These are phyloP conservation scores for Pythium chondricola DNA, from an alignment of 352 stramenopile species.

Conservation along the genomic window DNA sequence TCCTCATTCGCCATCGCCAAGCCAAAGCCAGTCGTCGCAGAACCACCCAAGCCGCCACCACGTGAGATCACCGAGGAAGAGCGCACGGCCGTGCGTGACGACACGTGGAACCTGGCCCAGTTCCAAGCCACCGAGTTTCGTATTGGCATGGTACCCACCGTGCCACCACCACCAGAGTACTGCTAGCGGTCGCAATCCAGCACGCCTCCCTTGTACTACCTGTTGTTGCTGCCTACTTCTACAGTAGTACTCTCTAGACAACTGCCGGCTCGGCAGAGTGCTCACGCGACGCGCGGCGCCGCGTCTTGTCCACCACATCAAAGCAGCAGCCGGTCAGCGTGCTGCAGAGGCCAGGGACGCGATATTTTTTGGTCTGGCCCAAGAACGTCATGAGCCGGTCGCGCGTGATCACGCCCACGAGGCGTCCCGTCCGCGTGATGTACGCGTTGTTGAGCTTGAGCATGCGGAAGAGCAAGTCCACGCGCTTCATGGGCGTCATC, in stretches of 20 bases:
- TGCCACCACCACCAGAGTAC: conserved; percentile 46
- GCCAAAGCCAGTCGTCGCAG: conserved; percentile 1
- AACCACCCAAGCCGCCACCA: conserved; percentile 9
- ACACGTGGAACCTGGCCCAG: conserved; percentile 57
- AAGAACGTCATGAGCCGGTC: conserved; percentile 77
- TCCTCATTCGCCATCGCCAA: conserved; percentile 3
- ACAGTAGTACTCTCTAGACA: too few relatives aligned
- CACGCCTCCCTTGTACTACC: too few relatives aligned
- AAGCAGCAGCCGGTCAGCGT: conserved; percentile 31
- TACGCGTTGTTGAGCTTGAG: conserved; percentile 88
- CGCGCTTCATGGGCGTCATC: conserved; percentile 77
- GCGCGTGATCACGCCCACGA: conserved; percentile 77
- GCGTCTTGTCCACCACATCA: conserved; percentile 2
- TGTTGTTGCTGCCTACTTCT: too few relatives aligned
- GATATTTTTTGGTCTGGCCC: conserved; percentile 57
- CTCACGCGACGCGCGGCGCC: too few relatives aligned
- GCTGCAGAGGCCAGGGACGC: conserved; percentile 42
- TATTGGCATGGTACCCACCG: conserved; percentile 54
- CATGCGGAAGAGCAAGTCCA: conserved; percentile 86
- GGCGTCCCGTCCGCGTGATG: conserved; percentile 66
- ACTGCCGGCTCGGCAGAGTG: too few relatives aligned
- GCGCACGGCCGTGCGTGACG: conserved; percentile 30
- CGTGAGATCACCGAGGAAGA: conserved; percentile 15
- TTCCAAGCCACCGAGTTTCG: conserved; percentile 45
- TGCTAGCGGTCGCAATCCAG: too few relatives aligned